Base-by-base conservation (phyloP, 2,329 filamentous ascomycete genomes). In the Talaromyces marneffei region DNA sequence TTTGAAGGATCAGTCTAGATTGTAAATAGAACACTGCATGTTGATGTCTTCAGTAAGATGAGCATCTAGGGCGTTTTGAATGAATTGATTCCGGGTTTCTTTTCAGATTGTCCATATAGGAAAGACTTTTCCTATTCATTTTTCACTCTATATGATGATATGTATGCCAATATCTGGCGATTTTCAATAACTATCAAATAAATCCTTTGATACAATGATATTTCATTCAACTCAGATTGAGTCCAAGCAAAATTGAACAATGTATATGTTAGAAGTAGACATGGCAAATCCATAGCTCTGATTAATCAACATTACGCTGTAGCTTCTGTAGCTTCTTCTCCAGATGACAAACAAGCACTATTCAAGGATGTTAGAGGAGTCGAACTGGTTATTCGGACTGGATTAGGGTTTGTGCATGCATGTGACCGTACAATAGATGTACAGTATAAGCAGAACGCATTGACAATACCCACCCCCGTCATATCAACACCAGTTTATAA, bases 1-100 rank as follows among this genome's bases (percentile, higher is more conserved):
- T 12, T 35, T 16, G 25, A 40, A 37, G 16, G 46, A 62, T 48
- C 60, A 62, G 25, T 58, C 60, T 29, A 37, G 60, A 31, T 31
- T 62, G 46, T 62, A 62, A 18, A 54, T 61, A 50, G 3, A 25
- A 7, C 5, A 25, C 9, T 27, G 40, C 40, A 4, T 46, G 14
- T 46, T 46, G 23, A 9, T 27, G 42, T 46, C n/a, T n/a, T n/a
- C n/a, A n/a, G n/a, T n/a, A n/a, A n/a, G 42, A 46, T 27, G 23
- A 39, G 25, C 35, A 50, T 58, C 39, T 18, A 55, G 16, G 52
- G 52, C 31, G 52, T 55, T 50, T 29, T 27, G 29, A 52, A 20
- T 33, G 27, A 33, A 10, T 52, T 46, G 40, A n/a, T 25, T 46
- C n/a, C 8, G 14, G 14, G 14, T 27, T 2, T 16, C 18, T 48